Percentiles rank a stretch among this genome's conserved stretches.
These are phyloP conservation scores for Peronospora destructor DNA, from an alignment of 352 stramenopile genomes.

Conservation along the genomic window DNA sequence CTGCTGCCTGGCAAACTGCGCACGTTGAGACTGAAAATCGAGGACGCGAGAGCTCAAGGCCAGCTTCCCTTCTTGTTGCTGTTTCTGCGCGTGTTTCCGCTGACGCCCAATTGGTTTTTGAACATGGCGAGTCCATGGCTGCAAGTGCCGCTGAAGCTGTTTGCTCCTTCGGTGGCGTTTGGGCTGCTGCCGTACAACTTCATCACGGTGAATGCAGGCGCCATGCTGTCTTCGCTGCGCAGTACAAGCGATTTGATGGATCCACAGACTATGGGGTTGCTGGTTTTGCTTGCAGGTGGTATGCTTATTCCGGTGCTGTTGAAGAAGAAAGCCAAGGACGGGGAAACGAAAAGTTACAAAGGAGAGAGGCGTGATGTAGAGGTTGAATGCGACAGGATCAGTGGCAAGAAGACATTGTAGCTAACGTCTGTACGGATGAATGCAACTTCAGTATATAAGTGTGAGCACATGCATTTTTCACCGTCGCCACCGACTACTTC, in stretches of 20 bases:
- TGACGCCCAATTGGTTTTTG: constrained; percentile 82
- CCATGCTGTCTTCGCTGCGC: constrained; percentile 63
- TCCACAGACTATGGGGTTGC: constrained; percentile 42
- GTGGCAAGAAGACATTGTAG: constrained; percentile 18
- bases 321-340: constrained; percentile 32
- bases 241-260: constrained; percentile 66
- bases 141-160: constrained; percentile 56
- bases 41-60: constrained; percentile 35
- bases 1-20: constrained; percentile 55
- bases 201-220: constrained; percentile 68
- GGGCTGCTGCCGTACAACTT: constrained; percentile 82
- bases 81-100: constrained; percentile 75
- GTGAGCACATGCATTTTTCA: background rate
- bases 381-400: background rate
- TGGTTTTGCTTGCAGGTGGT: constrained; percentile 49
- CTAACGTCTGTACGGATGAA: background rate
- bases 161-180: constrained; percentile 55
- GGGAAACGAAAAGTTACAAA: constrained; percentile 4
- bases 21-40: constrained; percentile 45
- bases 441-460: background rate
- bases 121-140: constrained; percentile 79
- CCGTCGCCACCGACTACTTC: too few species aligned
- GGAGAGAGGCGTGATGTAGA: background rate
- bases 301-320: constrained; percentile 64
- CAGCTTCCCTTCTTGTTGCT: constrained; percentile 60